A percentile compares a stretch with the other conserved stretches of the same genome.
These are phyloP conservation scores for Phytopythium helicoides DNA, from an alignment of 352 stramenopile species.

Conservation along the genomic window DNA sequence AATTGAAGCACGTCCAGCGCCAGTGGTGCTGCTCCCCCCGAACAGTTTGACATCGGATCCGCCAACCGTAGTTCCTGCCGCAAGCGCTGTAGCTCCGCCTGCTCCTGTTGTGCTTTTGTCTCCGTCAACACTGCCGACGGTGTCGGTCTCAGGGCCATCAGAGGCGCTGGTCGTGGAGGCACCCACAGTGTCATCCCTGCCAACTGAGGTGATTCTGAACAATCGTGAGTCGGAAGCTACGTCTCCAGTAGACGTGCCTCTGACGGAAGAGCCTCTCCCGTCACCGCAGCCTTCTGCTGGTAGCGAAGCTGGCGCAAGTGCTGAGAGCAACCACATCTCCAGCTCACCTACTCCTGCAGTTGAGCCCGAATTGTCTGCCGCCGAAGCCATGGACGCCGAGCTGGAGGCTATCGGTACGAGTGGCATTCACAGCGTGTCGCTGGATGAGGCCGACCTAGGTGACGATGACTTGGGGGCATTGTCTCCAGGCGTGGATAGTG, in stretches of 20 bases:
- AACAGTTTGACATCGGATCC: conserved; percentile 17
- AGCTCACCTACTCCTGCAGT: too few relatives aligned
- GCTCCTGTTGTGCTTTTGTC: conserved; percentile 10
- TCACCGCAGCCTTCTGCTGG: background rate
- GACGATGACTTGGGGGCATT: background rate
- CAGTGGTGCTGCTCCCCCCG: conserved; percentile 32
- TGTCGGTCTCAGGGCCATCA: conserved; percentile 4
- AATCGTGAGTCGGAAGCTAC: conserved; percentile 26
- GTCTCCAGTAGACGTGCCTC: background rate
- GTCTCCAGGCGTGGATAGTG: background rate
- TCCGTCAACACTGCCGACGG: conserved; percentile 9
- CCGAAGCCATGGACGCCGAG: conserved; percentile 4
- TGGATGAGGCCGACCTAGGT: background rate
- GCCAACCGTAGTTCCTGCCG: conserved; percentile 6
- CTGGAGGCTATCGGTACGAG: conserved; percentile 6
- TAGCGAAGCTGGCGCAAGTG: background rate
- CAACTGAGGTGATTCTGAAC: conserved; percentile 32
- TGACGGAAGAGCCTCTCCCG: background rate
- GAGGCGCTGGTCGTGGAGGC: conserved; percentile 3
- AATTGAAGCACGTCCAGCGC: conserved; percentile 20
- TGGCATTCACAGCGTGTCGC: conserved; percentile 5
- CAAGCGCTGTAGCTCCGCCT: conserved; percentile 3
- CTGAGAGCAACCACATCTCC: too few relatives aligned
- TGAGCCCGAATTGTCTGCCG: background rate
- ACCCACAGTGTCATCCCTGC: conserved; percentile 6